Evolutionary conservation across 108 stramenopile genomes (phyloP).

Genomic region (Fragilaria crotonensis): DNA sequence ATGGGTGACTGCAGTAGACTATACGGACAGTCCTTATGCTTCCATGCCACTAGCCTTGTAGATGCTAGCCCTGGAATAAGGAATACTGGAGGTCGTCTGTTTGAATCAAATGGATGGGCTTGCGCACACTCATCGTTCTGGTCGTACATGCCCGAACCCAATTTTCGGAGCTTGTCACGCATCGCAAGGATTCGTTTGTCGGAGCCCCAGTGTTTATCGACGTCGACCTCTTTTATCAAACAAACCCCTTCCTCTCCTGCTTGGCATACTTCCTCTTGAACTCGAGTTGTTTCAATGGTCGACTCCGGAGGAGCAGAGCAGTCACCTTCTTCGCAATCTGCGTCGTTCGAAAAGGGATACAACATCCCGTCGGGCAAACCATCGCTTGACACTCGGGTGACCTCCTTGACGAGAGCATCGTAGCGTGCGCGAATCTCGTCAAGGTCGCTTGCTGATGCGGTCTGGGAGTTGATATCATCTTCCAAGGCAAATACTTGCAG

Average conservation of each 20-base stretch:
- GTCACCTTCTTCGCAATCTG: slow-evolving; percentile 45
- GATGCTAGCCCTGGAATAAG: slow-evolving; percentile 79
- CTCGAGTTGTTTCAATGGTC: slow-evolving; percentile 47
- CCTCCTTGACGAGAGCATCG: too few relatives aligned
- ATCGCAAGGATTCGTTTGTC: slow-evolving; percentile 53
- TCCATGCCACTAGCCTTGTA: slow-evolving; percentile 78
- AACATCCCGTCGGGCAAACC: slow-evolving; percentile 36
- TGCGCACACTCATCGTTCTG: slow-evolving; percentile 8
- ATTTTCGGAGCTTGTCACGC: slow-evolving; percentile 46
- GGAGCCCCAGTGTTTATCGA: slow-evolving; percentile 81
- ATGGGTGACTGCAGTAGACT: slow-evolving; percentile 51
- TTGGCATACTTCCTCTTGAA: slow-evolving; percentile 25
- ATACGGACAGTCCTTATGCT: slow-evolving; percentile 55
- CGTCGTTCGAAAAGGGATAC: slow-evolving; percentile 52
- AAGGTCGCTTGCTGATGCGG: too few relatives aligned
- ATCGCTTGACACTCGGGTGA: neutral
- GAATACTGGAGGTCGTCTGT: slow-evolving; percentile 71
- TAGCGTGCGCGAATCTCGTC: too few relatives aligned
- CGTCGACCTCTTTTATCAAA: slow-evolving; percentile 19
- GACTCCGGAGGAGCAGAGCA: slow-evolving; percentile 51
- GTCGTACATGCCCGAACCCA: slow-evolving; percentile 21
- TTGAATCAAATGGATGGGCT: slow-evolving; percentile 2
- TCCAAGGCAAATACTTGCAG: too few relatives aligned
- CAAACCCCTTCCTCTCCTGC: neutral
- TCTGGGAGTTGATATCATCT: too few relatives aligned